Conservation (phyloP, 345 rosid species). For the Ceriops tagal region DNA sequence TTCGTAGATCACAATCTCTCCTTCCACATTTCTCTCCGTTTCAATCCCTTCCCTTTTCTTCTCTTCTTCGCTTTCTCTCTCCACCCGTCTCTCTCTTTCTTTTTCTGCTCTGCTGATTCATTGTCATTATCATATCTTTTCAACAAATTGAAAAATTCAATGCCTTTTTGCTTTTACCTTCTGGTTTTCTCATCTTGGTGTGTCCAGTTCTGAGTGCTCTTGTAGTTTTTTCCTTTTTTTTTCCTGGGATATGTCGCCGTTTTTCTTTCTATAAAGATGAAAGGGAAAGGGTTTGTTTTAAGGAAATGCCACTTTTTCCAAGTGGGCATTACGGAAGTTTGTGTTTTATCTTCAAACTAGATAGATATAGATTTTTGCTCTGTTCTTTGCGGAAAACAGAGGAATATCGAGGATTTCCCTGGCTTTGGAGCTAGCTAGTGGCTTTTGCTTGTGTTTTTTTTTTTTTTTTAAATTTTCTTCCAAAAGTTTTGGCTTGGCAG, state of each 20-base stretch:
- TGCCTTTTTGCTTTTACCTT: background rate
- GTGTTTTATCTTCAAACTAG: background rate
- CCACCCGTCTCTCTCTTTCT: background rate
- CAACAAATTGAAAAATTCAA: background rate
- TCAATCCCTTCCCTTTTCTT: background rate
- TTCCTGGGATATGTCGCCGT: background rate
- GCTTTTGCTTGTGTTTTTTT: background rate
- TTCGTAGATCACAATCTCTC: slow-evolving; percentile 7
- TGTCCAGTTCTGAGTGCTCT: background rate
- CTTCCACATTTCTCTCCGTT: background rate
- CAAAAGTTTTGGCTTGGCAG: slow-evolving; percentile 5
- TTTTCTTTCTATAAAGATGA: background rate
- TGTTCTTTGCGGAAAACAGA: no score
- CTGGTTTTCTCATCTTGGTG: slow-evolving; percentile 17
- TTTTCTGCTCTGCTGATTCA: background rate
- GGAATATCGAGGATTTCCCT: background rate
- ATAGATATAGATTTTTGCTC: no score
- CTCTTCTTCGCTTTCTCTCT: slow-evolving; percentile 5
- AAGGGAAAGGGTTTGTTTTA: slow-evolving; percentile 5
- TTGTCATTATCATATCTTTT: background rate
- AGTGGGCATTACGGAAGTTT: background rate
- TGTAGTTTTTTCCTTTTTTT: no score
- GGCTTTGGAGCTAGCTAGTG: background rate
- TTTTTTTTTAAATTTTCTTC: background rate
- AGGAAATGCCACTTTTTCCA: background rate